phyloP scores from a whole-genome alignment of 2,329 filamentous ascomycete genomes.

The Mycosphaerella arachidis region DNA sequence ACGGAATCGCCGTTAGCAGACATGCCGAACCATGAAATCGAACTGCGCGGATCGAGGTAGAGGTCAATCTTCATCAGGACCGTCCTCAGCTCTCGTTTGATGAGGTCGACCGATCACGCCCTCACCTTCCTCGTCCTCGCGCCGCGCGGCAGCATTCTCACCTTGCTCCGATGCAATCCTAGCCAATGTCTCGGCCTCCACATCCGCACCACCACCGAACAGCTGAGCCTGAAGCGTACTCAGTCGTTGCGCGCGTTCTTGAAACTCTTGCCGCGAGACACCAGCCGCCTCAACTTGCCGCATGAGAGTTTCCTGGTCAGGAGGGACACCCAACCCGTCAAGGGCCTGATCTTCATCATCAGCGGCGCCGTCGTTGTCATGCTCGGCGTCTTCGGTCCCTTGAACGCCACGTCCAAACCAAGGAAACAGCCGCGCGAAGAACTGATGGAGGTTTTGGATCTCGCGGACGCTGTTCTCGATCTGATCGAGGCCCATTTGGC shows the following conservation, averaged over 20 bases:
- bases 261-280: conserved; percentile 9
- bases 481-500: conserved; percentile 2
- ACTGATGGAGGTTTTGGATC: conserved; percentile 25
- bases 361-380: conserved; percentile 6
- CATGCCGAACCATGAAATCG: no score
- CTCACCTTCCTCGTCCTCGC: neutral
- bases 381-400: conserved; percentile 4
- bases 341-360: conserved; percentile 1
- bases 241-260: conserved; percentile 4
- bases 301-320: conserved; percentile 27
- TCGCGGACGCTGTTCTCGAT: conserved; percentile 24
- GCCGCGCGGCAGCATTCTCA: neutral
- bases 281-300: conserved; percentile 26
- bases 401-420: conserved; percentile 23
- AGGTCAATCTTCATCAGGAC: neutral
- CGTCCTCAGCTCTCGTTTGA: neutral
- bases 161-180: neutral
- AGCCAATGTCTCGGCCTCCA: neutral
- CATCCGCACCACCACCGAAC: neutral
- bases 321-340: conserved; percentile 13
- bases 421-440: conserved; percentile 29
- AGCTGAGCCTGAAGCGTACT: conserved; percentile 5
- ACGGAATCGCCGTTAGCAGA: no score
- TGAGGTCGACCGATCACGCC: neutral
- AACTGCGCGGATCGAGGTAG: neutral